Base-by-base conservation (phyloP, 2,329 filamentous ascomycete species). In the Phialophora expanda region DNA sequence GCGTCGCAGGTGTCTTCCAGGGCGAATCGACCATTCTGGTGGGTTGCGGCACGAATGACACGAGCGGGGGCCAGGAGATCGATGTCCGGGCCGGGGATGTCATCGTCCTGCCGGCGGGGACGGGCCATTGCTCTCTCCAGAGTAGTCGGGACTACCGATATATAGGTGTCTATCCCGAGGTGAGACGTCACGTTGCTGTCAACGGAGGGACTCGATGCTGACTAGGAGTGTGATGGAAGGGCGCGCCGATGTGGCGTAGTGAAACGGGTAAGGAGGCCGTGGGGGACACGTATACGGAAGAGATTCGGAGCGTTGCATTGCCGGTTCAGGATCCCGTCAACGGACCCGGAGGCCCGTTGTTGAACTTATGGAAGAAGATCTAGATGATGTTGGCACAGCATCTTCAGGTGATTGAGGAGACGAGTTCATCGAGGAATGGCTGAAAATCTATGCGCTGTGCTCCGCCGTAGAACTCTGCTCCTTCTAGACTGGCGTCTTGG, bases 91-190 rank as follows among this genome's bases (percentile, higher is more conserved):
- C 70, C 3, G 74, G 76, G 50, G 76, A 79, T 72, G 74, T 76
- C 2, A 75, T 78, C 62, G 74, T 78, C 22, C 62, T 78, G 0
- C 75, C 76, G 4, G 75, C 75, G 14, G 76, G 75, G 5, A 76
- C 76, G 46, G 73, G 75, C 32, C 76, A 78, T 64, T 75, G 75
- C 57, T 74, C 67, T 55, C 61, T 74, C 9, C 62, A 74, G n/a
- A 76, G 73, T 44, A 72, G 69, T 34, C 59, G 61, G 4, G 76
- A 73, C 57, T 78, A 76, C 65, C 72, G 72, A 64, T 78, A 77
- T 56, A 73, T 78, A 59, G 76, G 76, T 3, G 70, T 77, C 8
- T 78, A 77, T 70, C 76, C 76, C 12, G 70, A 75, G 70, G 76
- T 77, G 68, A 50, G 68, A 50, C 5, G 17, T 20, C 5, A 30